These are phyloP conservation scores for Bipolaris bicolor DNA, from an alignment of 2,329 filamentous ascomycete genomes.

Conservation along the genomic window DNA sequence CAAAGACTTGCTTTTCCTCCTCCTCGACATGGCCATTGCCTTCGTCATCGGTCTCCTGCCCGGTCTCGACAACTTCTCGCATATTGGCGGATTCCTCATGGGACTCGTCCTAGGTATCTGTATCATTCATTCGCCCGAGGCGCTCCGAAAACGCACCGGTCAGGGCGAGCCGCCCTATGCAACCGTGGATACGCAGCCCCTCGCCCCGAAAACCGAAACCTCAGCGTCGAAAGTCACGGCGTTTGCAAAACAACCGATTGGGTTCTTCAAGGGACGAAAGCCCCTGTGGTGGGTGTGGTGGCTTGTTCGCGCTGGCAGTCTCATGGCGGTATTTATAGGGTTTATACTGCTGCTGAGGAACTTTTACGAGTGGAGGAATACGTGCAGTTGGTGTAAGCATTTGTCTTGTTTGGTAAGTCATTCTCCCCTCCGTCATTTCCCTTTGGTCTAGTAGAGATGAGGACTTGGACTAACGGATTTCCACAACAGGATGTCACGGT, in stretches of 20 bases:
- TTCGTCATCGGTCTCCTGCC: slow-evolving; percentile 92
- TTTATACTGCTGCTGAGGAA: slow-evolving; percentile 89
- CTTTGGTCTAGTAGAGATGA: too few species aligned
- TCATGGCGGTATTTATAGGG: slow-evolving; percentile 80
- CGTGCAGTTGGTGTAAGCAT: slow-evolving; percentile 93
- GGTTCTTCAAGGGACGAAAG: slow-evolving; percentile 91
- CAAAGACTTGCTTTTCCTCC: slow-evolving; percentile 85
- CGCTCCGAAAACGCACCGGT: slow-evolving; percentile 75
- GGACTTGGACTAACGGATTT: neutral
- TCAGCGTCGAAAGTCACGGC: slow-evolving; percentile 38
- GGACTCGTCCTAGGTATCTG: slow-evolving; percentile 86
- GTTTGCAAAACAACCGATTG: slow-evolving; percentile 60
- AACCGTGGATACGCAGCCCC: slow-evolving; percentile 57
- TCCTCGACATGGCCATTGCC: slow-evolving; percentile 84
- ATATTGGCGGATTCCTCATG: slow-evolving; percentile 95
- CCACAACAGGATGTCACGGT: slow-evolving; percentile 29
- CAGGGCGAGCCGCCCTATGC: slow-evolving; percentile 72
- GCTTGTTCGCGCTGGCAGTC: slow-evolving; percentile 77
- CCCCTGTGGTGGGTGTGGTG: slow-evolving; percentile 98
- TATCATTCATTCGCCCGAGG: slow-evolving; percentile 85
- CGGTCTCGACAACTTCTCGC: slow-evolving; percentile 94
- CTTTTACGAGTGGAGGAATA: slow-evolving; percentile 80
- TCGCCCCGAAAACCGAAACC: slow-evolving; percentile 23
- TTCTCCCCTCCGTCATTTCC: neutral
- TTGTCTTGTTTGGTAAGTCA: slow-evolving; percentile 85